Evolutionary conservation across 768 basidiomycete species (phyloP), one percentile per base, ranked within the genome.

Genomic region (Trametes sanguinea): DNA sequence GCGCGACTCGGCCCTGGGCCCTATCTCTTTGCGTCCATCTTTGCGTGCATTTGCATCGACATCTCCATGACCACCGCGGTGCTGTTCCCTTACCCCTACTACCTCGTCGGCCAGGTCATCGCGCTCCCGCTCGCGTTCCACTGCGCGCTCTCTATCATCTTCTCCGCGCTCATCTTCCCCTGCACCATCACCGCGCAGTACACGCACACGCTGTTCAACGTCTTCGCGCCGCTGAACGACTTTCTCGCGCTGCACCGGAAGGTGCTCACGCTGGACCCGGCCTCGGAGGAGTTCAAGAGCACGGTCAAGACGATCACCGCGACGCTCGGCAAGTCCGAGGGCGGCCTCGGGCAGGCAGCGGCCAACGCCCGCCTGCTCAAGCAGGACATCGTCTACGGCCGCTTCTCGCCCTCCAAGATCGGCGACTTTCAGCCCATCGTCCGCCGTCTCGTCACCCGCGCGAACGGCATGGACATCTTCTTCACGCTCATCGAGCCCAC

Each of bases 31-130:
- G 80, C 86, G 0, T 76, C 73, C 22, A 70, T 89, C 9, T 80
- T 91, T 32, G 82, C 77, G 9, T 89, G 86, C 69, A 81, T 90
- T 40, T 80, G 80, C 59, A 27, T 61, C 87, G 89, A 89, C 66
- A 85, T 88, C 16, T 73, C 75, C 14, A 67, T 89, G 16, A 85
- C 83, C 0, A 85, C 83, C 0, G 82, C 84, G 0, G 80, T 73
- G 13, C 73, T 92, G 7, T 86, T 82, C 67, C 90, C 90, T 0
- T 90, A 78, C 64, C 84, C 89, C 1, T 82, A 81, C 68, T 92
- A 91, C 71, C 65, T 84, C 78, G 67, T 84, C 16, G 88, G 88
- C 39, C 65, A 74, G 69, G 44, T 70, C 0, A 79, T 90, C 47
- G 65, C 87, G 9, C 42, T 90, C 6, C 89, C 90, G 0, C 64